These are phyloP conservation scores for Cenchrus americanus DNA, from an alignment of 176 grass and related monocot species.

Conservation along the genomic window DNA sequence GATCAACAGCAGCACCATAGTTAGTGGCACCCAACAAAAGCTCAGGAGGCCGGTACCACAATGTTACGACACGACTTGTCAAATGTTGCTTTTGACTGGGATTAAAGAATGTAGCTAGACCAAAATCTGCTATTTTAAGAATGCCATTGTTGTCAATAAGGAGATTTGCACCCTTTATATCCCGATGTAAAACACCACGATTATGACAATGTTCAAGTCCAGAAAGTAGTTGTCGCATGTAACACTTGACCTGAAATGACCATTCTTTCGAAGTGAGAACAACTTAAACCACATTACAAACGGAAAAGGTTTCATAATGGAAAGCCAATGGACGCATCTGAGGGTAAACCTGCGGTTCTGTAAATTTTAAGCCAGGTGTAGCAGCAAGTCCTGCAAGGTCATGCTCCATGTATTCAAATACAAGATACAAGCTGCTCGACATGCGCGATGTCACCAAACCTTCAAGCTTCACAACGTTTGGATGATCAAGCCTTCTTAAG, in stretches of 20 bases:
- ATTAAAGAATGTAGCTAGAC: slow-evolving; percentile 95
- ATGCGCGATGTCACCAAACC: slow-evolving; percentile 89
- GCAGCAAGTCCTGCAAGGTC: slow-evolving; percentile 88
- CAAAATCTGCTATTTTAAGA: slow-evolving; percentile 99
- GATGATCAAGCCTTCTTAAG: slow-evolving; percentile 89
- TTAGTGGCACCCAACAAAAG: slow-evolving; percentile 92
- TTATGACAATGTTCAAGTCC: slow-evolving; percentile 93
- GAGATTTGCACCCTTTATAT: slow-evolving; percentile 98
- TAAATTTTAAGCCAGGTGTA: slow-evolving; percentile 89
- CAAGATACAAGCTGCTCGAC: slow-evolving; percentile 93
- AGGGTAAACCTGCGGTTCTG: slow-evolving; percentile 81
- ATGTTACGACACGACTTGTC: slow-evolving; percentile 93
- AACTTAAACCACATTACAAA: slow-evolving; percentile 9
- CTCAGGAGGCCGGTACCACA: slow-evolving; percentile 98
- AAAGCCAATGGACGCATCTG: slow-evolving; percentile 28
- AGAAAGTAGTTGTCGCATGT: slow-evolving; percentile 90
- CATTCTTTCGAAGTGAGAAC: slow-evolving; percentile 42
- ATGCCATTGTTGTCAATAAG: slow-evolving; percentile 88
- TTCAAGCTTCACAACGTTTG: slow-evolving; percentile 95
- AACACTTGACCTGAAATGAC: slow-evolving; percentile 94
- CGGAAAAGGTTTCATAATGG: slow-evolving; percentile 24
- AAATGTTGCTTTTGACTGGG: slow-evolving; percentile 86
- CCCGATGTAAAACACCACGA: slow-evolving; percentile 89
- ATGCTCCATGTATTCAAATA: slow-evolving; percentile 99
- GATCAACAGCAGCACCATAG: slow-evolving; percentile 85